Base-by-base conservation (phyloP, 2,329 filamentous ascomycete genomes). In the Fusarium subglutinans region DNA sequence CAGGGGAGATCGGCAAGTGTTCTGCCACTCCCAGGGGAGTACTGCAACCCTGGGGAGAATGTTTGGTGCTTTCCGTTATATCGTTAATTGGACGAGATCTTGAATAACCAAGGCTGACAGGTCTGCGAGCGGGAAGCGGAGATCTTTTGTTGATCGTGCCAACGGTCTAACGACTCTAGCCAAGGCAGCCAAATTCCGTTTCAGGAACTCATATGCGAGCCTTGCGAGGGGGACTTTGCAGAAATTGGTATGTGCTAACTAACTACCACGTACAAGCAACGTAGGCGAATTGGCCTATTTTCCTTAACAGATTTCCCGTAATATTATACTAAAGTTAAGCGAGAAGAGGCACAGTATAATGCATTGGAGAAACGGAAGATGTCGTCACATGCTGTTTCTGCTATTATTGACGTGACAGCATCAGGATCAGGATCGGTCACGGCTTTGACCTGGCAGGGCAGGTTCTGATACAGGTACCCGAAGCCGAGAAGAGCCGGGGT, bases 381-480 rank as follows among this genome's bases (percentile, higher is more conserved):
- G 38, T 33, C 26, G 45, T 54, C 50, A 53, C 54, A 50, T 47
- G 47, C 60, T 71, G 61, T 63, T 70, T 69, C 63, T 50, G 63
- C 63, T 47, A 65, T 67, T 59, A n/a, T 30, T 48, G 45, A n/a
- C 26, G 26, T 70, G 66, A 71, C 56, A 63, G 44, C 17, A 35
- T 44, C 65, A 57, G 65, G 24, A 47, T 67, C 66, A 54, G 35
- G 37, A 61, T 48, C n/a, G 26, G 58, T 40, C 20, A 28, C 10
- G 48, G 22, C 22, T 60, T 56, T 28, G 26, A 66, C 56, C 58
- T 63, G 63, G 67, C 54, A 37, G 48, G 37, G 67, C 54, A 37
- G 48, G 37, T 28, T 50, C 40, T 47, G 71, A 74, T 44, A 69
- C 71, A 74, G 71, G 72, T 72, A 74, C 67, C 69, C 70, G 70